phyloP scores from a whole-genome alignment of 768 basidiomycete genomes.

The Boletus tylopilopsis region DNA sequence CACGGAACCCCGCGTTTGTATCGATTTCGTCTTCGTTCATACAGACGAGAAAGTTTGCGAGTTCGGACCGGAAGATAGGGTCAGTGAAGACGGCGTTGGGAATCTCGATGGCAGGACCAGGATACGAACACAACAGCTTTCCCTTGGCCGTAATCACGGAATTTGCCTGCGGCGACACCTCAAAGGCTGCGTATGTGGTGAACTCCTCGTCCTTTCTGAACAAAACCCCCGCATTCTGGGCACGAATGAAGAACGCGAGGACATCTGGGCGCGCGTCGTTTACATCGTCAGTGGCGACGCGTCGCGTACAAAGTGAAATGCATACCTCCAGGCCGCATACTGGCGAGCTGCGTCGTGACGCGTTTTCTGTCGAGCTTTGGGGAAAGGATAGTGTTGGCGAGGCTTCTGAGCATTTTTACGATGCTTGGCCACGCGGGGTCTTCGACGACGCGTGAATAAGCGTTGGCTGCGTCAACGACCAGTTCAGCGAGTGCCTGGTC shows the following conservation, averaged over 20 bases:
- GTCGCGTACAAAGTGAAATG: neutral
- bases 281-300: too few relatives aligned
- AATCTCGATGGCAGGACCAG: slow-evolving; percentile 40
- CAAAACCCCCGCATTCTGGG: slow-evolving; percentile 49
- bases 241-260: slow-evolving; percentile 35
- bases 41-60: slow-evolving; percentile 36
- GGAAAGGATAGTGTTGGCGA: too few relatives aligned
- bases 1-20: too few relatives aligned
- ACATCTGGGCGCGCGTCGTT: slow-evolving; percentile 27
- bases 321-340: slow-evolving; percentile 25
- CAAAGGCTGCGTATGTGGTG: slow-evolving; percentile 28
- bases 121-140: slow-evolving; percentile 44
- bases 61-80: slow-evolving; percentile 30
- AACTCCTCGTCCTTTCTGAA: slow-evolving; percentile 23
- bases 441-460: too few relatives aligned
- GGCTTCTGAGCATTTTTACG: too few relatives aligned
- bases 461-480: too few relatives aligned
- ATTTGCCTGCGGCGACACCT: slow-evolving; percentile 35
- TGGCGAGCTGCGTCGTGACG: slow-evolving; percentile 4
- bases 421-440: too few relatives aligned
- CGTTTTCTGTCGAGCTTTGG: too few relatives aligned
- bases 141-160: slow-evolving; percentile 36
- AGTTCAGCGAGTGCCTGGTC: too few relatives aligned
- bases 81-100: slow-evolving; percentile 27
- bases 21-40: slow-evolving; percentile 32